Conservation (phyloP, 2,329 filamentous ascomycete species). For the Ophiobolus disseminans region DNA sequence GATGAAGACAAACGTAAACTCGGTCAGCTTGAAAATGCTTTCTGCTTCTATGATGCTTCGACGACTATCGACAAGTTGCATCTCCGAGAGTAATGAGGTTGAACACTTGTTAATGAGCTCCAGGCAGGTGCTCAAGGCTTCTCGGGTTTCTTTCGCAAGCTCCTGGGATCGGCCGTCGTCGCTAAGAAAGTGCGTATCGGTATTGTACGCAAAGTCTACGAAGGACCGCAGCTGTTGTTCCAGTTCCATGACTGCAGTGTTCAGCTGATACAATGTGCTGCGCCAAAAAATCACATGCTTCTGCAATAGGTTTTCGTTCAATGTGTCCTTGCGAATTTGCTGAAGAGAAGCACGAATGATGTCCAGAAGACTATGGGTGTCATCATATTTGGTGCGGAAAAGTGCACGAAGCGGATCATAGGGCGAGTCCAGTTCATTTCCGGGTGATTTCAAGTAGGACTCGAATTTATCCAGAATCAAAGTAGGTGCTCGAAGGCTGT, state of each 20-base stretch:
- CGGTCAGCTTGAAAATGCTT: conserved; percentile 39
- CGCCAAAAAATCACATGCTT: conserved; percentile 25
- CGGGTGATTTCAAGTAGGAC: conserved; percentile 6
- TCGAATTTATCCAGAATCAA: conserved; percentile 21
- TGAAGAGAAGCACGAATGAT: conserved; percentile 19
- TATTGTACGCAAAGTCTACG: conserved; percentile 7
- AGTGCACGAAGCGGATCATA: conserved; percentile 18
- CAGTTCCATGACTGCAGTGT: conserved; percentile 14
- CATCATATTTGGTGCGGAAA: conserved; percentile 18
- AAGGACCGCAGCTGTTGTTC: conserved; percentile 16
- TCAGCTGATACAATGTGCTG: conserved; percentile 14
- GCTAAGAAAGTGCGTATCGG: conserved; percentile 2
- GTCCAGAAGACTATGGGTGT: conserved; percentile 14
- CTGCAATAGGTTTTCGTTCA: conserved; percentile 24
- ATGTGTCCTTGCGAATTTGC: conserved; percentile 21
- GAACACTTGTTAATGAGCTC: conserved; percentile 30
- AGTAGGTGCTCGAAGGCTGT: conserved; percentile 11
- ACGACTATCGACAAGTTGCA: conserved; percentile 37
- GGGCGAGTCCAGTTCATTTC: too few species aligned
- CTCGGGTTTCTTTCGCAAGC: conserved; percentile 8
- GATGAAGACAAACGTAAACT: conserved; percentile 44
- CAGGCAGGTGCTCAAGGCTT: conserved; percentile 15
- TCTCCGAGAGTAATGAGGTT: conserved; percentile 46
- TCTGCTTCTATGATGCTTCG: conserved; percentile 40
- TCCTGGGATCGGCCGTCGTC: conserved; percentile 3